A percentile compares a stretch with the other conserved stretches of the same genome.
phyloP scores from a whole-genome alignment of 148 eudicot species.

The Heliosperma pusillum region DNA sequence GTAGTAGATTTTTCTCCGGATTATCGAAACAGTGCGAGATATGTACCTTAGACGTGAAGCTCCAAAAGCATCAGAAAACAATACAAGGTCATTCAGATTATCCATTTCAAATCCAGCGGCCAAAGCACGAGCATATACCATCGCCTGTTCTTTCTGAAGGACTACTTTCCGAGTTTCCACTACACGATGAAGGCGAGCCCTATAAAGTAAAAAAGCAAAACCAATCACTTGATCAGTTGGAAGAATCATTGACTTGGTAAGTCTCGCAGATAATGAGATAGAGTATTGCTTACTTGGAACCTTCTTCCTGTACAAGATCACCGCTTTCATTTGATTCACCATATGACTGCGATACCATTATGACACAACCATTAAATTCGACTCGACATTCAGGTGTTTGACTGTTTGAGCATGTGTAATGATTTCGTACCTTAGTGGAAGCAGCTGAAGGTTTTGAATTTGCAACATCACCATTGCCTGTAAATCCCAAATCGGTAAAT shows the following conservation, averaged over 20 bases:
- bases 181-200: conserved; percentile 73
- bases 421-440: conserved; percentile 11
- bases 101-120: conserved; percentile 81
- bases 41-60: conserved; percentile 78
- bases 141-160: conserved; percentile 79
- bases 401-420: not conserved
- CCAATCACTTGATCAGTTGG: not conserved
- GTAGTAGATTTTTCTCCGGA: not conserved
- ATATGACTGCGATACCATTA: conserved; percentile 29
- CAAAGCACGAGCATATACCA: conserved; percentile 87
- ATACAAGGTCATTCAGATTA: conserved; percentile 54
- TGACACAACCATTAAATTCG: conserved; percentile 7
- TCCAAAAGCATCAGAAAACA: conserved; percentile 77
- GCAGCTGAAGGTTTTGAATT: conserved; percentile 18
- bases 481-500: conserved; percentile 18
- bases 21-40: not conserved
- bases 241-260: conserved; percentile 3
- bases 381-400: not conserved
- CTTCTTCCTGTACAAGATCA: conserved; percentile 54
- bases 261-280: conserved; percentile 9
- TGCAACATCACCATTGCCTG: conserved; percentile 39
- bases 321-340: conserved; percentile 30
- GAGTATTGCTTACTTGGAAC: conserved; percentile 50
- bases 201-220: conserved; percentile 25
- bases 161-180: conserved; percentile 71